Base-by-base conservation (phyloP, 2,329 filamentous ascomycete species). In the Penicillium sp. region DNA sequence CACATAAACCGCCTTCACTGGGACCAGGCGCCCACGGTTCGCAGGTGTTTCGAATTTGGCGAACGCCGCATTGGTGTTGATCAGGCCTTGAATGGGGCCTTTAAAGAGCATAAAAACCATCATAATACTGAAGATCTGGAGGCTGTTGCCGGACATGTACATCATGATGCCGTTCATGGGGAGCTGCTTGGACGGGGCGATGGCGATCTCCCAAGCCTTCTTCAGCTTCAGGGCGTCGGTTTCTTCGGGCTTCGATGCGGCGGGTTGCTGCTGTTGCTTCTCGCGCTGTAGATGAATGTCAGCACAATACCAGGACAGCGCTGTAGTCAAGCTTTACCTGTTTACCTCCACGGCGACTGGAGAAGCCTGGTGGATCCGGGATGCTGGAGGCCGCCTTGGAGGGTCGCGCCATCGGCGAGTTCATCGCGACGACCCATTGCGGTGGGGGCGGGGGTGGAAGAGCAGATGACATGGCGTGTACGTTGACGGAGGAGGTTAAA, bases 81-180 rank as follows among this genome's bases (percentile, higher is more conserved):
- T 72, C 37, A 97, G 74, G 27, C 90, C 93, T 69, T 88, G 81
- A 50, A 98, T 79, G 8, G 93, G 93, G 57, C 87, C 94, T 77
- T 97, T 97, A 79, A 98, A 98, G 37, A 95, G 84, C 86, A 96
- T 97, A 63, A 91, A 90, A 14, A 97, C 91, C 90, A 97, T 98
- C 89, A 97, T 97, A 72, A 98, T 97, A 71, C 87, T 94, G 76
- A 98, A 98, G 57, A 98, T 97, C 69, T 98, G 93, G 38, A 98
- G 81, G 51, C 88, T 89, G 74, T 97, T 98, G 63, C 93, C 93
- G 26, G 91, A 94, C 93, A 98, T 98, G 79, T 98, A 98, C 89
- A 97, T 97, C 84, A 96, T 96, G 68, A 98, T 91, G 54, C 85
- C 90, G 47, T 94, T 97, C 93, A 98, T 98, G 48, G 93, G 93